These are phyloP conservation scores for Eucalyptus pauciflora DNA, from an alignment of 345 rosid genomes.

Conservation along the genomic window DNA sequence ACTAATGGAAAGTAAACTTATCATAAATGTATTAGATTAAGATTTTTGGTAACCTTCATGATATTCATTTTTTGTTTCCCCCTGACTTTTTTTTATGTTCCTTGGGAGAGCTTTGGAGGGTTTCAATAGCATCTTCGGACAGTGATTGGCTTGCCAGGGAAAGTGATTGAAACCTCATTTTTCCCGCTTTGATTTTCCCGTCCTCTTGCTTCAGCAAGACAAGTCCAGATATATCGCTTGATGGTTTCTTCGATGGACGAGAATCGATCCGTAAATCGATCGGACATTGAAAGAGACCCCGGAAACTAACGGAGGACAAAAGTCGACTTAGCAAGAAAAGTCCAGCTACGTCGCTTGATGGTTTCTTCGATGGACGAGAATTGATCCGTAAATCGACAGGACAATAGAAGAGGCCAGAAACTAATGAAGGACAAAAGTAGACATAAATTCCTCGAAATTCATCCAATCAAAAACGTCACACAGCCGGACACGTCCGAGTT, in stretches of 20 bases:
- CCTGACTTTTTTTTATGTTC: not conserved
- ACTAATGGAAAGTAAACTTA: accelerated
- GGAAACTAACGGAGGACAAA: not conserved
- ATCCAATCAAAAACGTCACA: not conserved
- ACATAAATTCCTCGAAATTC: not conserved
- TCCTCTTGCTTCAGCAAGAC: not conserved
- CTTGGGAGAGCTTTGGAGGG: not conserved
- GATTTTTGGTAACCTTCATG: not conserved
- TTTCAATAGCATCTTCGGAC: not conserved
- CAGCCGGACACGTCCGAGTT: not conserved
- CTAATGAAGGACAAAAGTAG: not conserved
- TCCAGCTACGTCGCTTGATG: not conserved
- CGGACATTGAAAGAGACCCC: not conserved
- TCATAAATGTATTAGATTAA: accelerated
- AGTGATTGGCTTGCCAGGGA: not conserved
- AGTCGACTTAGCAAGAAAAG: not conserved
- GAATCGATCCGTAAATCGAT: not conserved
- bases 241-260: not conserved
- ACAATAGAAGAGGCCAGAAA: not conserved
- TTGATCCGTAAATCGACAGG: not conserved
- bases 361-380: not conserved
- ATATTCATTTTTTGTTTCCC: no score
- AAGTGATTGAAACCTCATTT: not conserved
- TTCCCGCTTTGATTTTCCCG: not conserved
- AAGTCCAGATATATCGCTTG: not conserved